Conservation (phyloP, 2,329 filamentous ascomycete species). For the Leptographium procerum region DNA sequence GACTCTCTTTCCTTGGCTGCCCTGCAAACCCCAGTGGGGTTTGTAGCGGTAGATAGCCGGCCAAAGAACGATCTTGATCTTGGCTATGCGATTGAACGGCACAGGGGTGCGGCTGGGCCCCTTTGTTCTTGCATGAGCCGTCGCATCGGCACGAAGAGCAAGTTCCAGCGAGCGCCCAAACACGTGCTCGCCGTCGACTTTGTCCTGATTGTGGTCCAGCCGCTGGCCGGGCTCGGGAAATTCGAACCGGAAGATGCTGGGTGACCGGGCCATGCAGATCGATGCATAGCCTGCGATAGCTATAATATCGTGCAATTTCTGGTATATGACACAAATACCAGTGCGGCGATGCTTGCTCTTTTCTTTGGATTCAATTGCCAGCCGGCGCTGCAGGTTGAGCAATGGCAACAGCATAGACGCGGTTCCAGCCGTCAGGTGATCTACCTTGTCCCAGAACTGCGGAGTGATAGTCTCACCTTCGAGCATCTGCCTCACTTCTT, state of each 20-base stretch:
- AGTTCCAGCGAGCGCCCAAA: slow-evolving; percentile 5
- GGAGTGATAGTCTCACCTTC: slow-evolving; percentile 15
- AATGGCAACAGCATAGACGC: slow-evolving; percentile 25
- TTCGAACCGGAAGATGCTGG: slow-evolving; percentile 19
- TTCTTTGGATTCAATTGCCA: not conserved
- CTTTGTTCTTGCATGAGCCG: no score
- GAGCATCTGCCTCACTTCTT: slow-evolving; percentile 18
- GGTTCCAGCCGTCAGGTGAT: slow-evolving; percentile 21
- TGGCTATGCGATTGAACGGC: slow-evolving; percentile 11
- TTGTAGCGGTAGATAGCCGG: slow-evolving; percentile 19
- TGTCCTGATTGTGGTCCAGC: slow-evolving; percentile 15
- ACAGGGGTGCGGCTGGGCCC: not conserved
- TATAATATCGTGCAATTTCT: slow-evolving; percentile 21
- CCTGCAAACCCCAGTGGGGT: slow-evolving; percentile 8
- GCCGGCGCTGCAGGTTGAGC: slow-evolving; percentile 17
- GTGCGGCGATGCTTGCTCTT: not conserved
- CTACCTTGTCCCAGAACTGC: slow-evolving; percentile 26
- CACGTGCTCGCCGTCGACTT: not conserved
- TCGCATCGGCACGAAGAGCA: not conserved
- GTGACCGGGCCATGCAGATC: slow-evolving; percentile 19
- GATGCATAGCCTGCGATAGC: slow-evolving; percentile 20
- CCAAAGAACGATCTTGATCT: slow-evolving; percentile 21
- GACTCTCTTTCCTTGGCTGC: not conserved
- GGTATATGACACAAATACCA: slow-evolving; percentile 17
- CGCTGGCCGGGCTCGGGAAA: slow-evolving; percentile 17